Base-by-base conservation (phyloP, 2,329 filamentous ascomycete species). In the Clarireedia hainanense region DNA sequence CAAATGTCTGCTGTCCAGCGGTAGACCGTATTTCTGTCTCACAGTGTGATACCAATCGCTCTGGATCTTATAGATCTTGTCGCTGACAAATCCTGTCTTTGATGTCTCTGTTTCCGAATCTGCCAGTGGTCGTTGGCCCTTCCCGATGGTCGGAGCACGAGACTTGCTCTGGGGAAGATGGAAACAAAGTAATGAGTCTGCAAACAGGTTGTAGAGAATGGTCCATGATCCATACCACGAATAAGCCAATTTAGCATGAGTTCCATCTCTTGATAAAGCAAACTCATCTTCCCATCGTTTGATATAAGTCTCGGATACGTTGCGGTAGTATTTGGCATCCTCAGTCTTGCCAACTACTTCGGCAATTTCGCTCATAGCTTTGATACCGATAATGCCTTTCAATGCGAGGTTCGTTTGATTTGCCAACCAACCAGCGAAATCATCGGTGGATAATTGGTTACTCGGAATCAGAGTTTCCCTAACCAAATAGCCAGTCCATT, bases 31-130 rank as follows among this genome's bases (percentile, higher is more conserved):
- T 64, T 81, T 84, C 69, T 95, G 89, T 61, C 89, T 80, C 9
- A 92, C 88, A 14, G 81, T 78, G 60, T 81, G 77, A 73, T 95
- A 95, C 88, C 88, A 95, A 57, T 84, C 77, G 47, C 86, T 91
- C 68, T 95, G 88, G 61, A 84, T 83, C 63, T 82, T 80, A 75
- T 95, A 95, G 63, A 95, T 80, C 64, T 79, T 77, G 60, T 85
- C 79, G 1, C 88, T 86, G 50, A 95, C 85, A 70, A 94, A 90
- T 71, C 71, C 73, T 51, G 62, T 72, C 70, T 56, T 71, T 27
- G 61, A 68, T 51, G 27, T 47, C 27, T 48, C 50, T 6, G 50
- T 23, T 24, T 54, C 40, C 9, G 43, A 27, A 12, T 52, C 45
- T n/a, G 45, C 15, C 15, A 71, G 60, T 6, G 64, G 62, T 46